Evolutionary conservation across 139 green algal species (phyloP).

Genomic region (Coccomyxa sp.): DNA sequence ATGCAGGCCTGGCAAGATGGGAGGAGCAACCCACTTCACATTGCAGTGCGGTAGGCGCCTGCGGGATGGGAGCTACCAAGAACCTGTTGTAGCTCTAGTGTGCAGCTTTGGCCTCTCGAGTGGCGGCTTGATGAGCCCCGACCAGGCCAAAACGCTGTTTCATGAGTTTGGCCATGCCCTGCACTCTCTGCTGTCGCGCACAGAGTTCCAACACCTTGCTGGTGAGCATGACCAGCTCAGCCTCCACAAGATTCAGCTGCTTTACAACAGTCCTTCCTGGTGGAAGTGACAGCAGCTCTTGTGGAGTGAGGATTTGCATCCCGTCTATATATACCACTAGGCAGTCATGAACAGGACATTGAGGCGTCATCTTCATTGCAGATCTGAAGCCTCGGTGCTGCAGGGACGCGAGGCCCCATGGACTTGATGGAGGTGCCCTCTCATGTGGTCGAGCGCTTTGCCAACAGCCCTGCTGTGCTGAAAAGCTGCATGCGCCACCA

Average conservation of each 20-base stretch:
- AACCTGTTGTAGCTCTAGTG: constrained; percentile 69
- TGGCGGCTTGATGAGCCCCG: constrained; percentile 1
- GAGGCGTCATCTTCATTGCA: neutral
- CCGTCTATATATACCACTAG: neutral
- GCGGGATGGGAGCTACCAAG: constrained; percentile 32
- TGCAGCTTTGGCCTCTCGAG: constrained; percentile 44
- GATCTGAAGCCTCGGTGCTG: neutral
- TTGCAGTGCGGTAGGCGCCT: constrained; percentile 64
- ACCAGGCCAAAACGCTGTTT: constrained; percentile 56
- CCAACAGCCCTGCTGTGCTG: constrained; percentile 40
- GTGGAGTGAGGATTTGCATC: too few relatives aligned
- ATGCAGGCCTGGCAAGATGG: constrained; percentile 65
- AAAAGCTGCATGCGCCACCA: constrained; percentile 19
- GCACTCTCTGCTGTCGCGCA: constrained; percentile 79
- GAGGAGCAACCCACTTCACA: constrained; percentile 77
- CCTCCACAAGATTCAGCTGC: neutral
- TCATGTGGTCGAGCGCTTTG: constrained; percentile 82
- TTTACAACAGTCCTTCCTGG: neutral
- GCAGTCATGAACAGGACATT: neutral
- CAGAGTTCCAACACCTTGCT: constrained; percentile 80
- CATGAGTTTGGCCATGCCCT: constrained; percentile 92
- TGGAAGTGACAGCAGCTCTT: neutral
- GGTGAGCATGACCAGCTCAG: constrained; percentile 34
- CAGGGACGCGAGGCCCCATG: constrained; percentile 65
- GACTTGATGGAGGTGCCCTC: constrained; percentile 88